A percentile compares a stretch with the other conserved stretches of the same genome.
phyloP scores from a whole-genome alignment of 495 filamentous ascomycete genomes.

The Aspergillus sclerotioniger region DNA sequence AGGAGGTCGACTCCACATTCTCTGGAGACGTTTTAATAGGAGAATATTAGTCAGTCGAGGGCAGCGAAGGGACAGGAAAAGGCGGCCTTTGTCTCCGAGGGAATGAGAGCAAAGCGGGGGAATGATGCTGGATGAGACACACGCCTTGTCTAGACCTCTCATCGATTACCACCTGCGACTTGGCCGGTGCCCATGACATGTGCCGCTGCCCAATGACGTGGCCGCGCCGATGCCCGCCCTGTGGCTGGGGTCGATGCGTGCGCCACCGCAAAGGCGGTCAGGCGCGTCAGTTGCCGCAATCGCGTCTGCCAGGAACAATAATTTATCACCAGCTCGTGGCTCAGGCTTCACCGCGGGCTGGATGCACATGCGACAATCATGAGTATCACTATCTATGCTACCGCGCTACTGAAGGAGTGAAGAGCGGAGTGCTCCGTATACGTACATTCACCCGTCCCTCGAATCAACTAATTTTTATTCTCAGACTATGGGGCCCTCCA shows the following conservation, averaged over 20 bases:
- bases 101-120: not conserved
- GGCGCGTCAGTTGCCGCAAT: slow-evolving; percentile 6
- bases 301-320: not conserved
- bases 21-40: slow-evolving; percentile 3
- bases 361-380: not conserved
- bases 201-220: slow-evolving; percentile 41
- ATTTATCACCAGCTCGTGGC: not conserved
- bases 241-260: not conserved
- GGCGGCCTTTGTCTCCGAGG: not conserved
- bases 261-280: slow-evolving; percentile 7
- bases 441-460: not conserved
- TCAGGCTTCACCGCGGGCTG: not conserved
- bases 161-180: not conserved
- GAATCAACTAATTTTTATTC: not conserved
- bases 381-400: not conserved
- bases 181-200: slow-evolving; percentile 10
- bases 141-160: slow-evolving; percentile 1
- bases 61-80: not conserved
- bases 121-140: not conserved
- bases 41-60: not conserved
- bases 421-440: not conserved
- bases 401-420: not conserved
- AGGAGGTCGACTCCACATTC: slow-evolving; percentile 16
- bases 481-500: slow-evolving; percentile 13
- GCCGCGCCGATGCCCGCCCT: slow-evolving; percentile 10